Conservation (phyloP, 192 early-diverging fungal species). For the Coemansia sp. region DNA sequence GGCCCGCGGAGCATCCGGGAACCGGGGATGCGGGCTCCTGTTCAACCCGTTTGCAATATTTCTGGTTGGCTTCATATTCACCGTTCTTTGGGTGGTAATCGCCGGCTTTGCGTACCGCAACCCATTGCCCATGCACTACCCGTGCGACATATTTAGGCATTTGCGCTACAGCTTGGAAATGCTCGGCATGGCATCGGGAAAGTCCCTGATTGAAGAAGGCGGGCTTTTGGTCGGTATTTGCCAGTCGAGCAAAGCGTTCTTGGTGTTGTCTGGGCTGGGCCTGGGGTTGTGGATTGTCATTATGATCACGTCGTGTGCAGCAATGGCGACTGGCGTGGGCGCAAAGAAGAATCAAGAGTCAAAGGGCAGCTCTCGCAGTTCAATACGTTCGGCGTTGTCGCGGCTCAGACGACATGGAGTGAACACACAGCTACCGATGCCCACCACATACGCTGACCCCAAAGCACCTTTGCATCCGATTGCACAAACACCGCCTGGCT, state of each 20-base stretch:
- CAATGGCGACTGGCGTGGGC: constrained; percentile 30
- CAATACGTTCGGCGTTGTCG: constrained; percentile 15
- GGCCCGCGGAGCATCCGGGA: constrained; percentile 17
- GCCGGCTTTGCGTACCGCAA: constrained; percentile 47
- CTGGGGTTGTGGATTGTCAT: constrained; percentile 47
- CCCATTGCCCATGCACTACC: constrained; percentile 46
- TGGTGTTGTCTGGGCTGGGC: constrained; percentile 34
- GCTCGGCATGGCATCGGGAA: constrained; percentile 35
- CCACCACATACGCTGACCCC: constrained; percentile 7
- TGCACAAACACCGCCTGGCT: background rate
- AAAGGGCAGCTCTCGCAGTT: constrained; percentile 14
- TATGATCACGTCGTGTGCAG: constrained; percentile 26
- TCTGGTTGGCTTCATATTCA: constrained; percentile 30
- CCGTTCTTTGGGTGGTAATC: constrained; percentile 44
- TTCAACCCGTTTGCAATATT: constrained; percentile 38
- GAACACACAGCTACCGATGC: constrained; percentile 11
- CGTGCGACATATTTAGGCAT: constrained; percentile 44
- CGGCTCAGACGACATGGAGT: constrained; percentile 3
- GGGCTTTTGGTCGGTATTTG: constrained; percentile 45
- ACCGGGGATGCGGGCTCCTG: constrained; percentile 15
- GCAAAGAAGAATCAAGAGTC: constrained; percentile 18
- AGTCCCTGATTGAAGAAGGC: constrained; percentile 42
- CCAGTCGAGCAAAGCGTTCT: constrained; percentile 50
- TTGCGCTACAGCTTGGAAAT: constrained; percentile 30
- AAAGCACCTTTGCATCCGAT: background rate